Percentiles rank a stretch among this genome's conserved stretches.
Evolutionary conservation across 2,329 filamentous ascomycete species (phyloP).

Genomic region (Pestalotiopsis sp.): DNA sequence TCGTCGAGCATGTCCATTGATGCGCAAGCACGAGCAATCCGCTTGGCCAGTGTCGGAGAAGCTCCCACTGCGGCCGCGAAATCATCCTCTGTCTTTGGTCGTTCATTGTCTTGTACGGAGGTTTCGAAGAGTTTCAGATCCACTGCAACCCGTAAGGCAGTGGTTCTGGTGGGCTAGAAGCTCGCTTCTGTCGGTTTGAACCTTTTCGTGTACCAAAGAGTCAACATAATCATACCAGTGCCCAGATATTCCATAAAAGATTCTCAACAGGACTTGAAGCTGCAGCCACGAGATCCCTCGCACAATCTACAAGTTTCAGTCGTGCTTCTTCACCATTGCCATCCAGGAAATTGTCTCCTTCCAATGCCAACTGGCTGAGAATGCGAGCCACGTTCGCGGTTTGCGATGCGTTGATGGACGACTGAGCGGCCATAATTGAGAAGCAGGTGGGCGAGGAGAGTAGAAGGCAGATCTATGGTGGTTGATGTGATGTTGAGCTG

Average conservation of each 20-base stretch:
- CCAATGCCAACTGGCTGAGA: too few relatives aligned
- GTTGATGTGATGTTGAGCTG: not conserved
- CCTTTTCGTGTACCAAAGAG: not conserved
- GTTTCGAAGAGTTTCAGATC: slow-evolving; percentile 21
- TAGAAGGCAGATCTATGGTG: not conserved
- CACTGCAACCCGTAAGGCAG: slow-evolving; percentile 18
- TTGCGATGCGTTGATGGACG: not conserved
- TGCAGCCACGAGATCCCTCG: too few relatives aligned
- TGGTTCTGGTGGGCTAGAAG: slow-evolving; percentile 16
- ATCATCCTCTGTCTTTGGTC: slow-evolving; percentile 16
- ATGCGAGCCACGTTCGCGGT: not conserved
- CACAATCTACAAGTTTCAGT: too few relatives aligned
- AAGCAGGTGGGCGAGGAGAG: not conserved
- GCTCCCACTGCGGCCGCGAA: slow-evolving; percentile 17
- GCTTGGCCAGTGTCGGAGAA: slow-evolving; percentile 16
- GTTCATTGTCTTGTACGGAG: slow-evolving; percentile 9
- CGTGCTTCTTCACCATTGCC: too few relatives aligned
- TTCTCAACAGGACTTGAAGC: too few relatives aligned
- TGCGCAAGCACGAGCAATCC: slow-evolving; percentile 16
- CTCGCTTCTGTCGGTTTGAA: not conserved
- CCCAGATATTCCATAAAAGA: too few relatives aligned
- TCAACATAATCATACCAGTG: too few relatives aligned
- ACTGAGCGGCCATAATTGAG: not conserved
- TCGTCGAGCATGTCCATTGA: slow-evolving; percentile 21
- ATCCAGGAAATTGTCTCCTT: too few relatives aligned